phyloP scores from a whole-genome alignment of 73 alveolate genomes.

The Paraurostyla sp. region DNA sequence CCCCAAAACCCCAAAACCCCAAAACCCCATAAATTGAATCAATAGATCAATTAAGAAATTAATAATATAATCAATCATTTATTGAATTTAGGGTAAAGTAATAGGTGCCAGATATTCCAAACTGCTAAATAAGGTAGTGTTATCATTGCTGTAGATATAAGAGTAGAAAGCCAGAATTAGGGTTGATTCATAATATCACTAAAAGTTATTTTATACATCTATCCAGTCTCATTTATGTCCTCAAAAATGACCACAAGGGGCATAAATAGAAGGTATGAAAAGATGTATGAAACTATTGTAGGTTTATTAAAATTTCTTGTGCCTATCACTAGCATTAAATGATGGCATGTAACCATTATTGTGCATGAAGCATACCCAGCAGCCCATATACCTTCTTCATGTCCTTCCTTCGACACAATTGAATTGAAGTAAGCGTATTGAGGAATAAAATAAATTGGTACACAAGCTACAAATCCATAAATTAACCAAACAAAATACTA shows the following conservation, averaged over 20 bases:
- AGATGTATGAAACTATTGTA: not conserved
- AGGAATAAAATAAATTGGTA: not conserved
- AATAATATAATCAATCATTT: too few species aligned
- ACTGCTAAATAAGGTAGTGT: not conserved
- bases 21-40: too few species aligned
- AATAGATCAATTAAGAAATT: too few species aligned
- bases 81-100: not conserved
- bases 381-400: constrained; percentile 37
- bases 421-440: not conserved
- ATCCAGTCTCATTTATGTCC: not conserved
- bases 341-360: not conserved
- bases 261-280: not conserved
- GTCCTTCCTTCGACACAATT: not conserved
- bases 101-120: not conserved
- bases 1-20: too few species aligned
- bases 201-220: not conserved
- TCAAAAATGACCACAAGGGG: not conserved
- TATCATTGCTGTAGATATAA: not conserved
- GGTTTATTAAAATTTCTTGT: not conserved
- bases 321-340: not conserved
- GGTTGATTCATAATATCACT: constrained; percentile 29
- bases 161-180: not conserved
- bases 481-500: constrained; percentile 16
- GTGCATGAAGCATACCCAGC: constrained; percentile 1
- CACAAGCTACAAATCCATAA: not conserved